Base-by-base conservation (phyloP, 345 rosid species). In the Firmiana major region DNA sequence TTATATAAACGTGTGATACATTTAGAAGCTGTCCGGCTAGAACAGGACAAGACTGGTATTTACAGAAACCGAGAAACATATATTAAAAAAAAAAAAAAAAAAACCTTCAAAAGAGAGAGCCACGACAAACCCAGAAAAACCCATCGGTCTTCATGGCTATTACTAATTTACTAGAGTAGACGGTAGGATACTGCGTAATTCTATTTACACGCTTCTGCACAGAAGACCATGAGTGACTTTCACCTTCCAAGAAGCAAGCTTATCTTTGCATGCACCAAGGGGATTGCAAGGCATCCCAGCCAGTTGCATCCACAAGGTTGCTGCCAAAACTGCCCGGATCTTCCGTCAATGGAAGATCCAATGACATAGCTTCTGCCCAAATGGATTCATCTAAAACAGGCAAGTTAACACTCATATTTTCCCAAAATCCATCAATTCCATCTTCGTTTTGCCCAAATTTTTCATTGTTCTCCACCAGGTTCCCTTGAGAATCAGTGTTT, bases 331-430 rank as follows among this genome's bases (percentile, higher is more conserved):
- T 63, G 58, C 85, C 88, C 16, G 85, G 81, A 43, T 85, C 87
- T 5, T 76, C 83, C 87, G 81, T 74, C 70, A 82, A 83, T 16
- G 93, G 95, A 36, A 90, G 87, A 77, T 89, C 95, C 53, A 91
- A n/a, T 2, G 98, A 91, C 94, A 88, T 86, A 43, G 99, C 97
- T 78, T 93, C 97, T 70, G 79, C 81, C 99, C 99, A 96, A 54
- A 96, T 93, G 0, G 97, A 92, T 10, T 92, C 94, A 71, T 92
- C 94, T 7, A 78, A 78, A 16, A 88, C 80, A 9, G 99, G 93
- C 78, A 89, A 77, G 63, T 86, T 87, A 24, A 81, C 79, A 74
- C 79, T 85, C 82, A 89, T 78, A 63, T 91, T 82, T 17, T 82
- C 89, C 97, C 92, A 88, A 4, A 87, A 63, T 49, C 81, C 87